A percentile compares a stretch with the other conserved stretches of the same genome.
Conservation (phyloP, 371 early-diverging fungal species). For the Circinella umbellata region DNA sequence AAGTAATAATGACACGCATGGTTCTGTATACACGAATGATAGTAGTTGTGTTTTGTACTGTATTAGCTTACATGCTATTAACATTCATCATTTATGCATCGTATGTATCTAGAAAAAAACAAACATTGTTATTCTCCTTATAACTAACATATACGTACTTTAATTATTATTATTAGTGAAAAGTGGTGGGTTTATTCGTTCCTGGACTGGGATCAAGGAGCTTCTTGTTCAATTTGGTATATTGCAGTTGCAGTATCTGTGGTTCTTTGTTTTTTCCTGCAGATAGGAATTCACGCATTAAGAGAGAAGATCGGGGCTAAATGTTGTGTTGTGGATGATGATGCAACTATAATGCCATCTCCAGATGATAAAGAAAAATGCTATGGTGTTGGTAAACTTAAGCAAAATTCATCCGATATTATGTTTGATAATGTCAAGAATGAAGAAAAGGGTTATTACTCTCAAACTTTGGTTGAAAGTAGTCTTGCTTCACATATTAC, state of each 20-base stretch:
- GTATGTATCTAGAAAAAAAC: conserved; percentile 24
- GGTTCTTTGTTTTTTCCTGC: conserved; percentile 46
- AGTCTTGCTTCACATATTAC: conserved; percentile 24
- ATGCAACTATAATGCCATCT: conserved; percentile 1
- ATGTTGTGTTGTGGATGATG: neutral
- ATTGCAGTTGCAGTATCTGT: conserved; percentile 40
- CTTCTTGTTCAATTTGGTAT: conserved; percentile 50
- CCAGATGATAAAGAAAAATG: neutral
- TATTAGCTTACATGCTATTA: conserved; percentile 53
- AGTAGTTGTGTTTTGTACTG: conserved; percentile 36
- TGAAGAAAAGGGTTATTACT: conserved; percentile 17
- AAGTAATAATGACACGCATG: conserved; percentile 55
- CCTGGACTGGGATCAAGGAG: conserved; percentile 56
- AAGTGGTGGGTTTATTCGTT: conserved; percentile 59
- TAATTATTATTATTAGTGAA: conserved; percentile 17
- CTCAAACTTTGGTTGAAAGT: conserved; percentile 19
- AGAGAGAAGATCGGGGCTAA: conserved; percentile 35
- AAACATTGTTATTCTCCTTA: too few relatives aligned
- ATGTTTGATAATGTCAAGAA: neutral
- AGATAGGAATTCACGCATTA: conserved; percentile 42
- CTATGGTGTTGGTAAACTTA: neutral
- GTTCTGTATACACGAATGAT: conserved; percentile 42
- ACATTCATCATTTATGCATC: conserved; percentile 51
- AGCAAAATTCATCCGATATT: neutral
- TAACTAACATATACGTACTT: too few relatives aligned